Evolutionary conservation across 257 asterid species (phyloP), one percentile per base, ranked within the genome.

Genomic region (Solanum virginianum): DNA sequence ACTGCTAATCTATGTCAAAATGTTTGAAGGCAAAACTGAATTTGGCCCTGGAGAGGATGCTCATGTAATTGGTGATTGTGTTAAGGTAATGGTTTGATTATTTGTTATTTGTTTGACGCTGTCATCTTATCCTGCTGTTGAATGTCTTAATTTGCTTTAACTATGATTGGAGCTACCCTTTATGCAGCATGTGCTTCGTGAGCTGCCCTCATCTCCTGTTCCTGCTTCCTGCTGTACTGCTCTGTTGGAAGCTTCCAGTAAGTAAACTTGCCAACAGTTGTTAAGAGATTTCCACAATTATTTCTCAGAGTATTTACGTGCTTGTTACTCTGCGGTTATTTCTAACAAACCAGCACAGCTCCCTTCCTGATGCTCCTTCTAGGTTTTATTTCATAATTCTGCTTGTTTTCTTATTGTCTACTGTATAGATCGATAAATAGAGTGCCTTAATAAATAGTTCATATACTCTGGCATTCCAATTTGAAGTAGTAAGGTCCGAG

Each of bases 191-290:
- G 97, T 95, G 88, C 99, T 95, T 82, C 93, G 99, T 70, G 98
- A 95, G 92, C 91, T 95, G 82, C 99, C 99, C 82, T 95, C 99
- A 65, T 95, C 99, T 86, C 99, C 99, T 41, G 99, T 95, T 88
- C 99, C 99, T 82, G 99, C 97, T 84, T 92, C 99, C 82, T 95
- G 99, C 91, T 95, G 99, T 88, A 92, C 95, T 81, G 98, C 99
- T 57, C 89, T 95, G 90, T 89, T 95, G 92, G 99, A 95, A 88
- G 96, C 97, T 83, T 92, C 89, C 86, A 94, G 99, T 95, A 87
- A 91, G 97, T 88, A 85, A 85, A 59, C 15, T 51, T 51, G 45
- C 43, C 82, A 51, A 51, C 26, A 51, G 26, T 77, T 24, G 24
- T 51, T 77, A 8, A 26, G 24, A 77, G 17, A 51, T 66, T 66